Percentiles rank a stretch among this genome's conserved stretches.
These are phyloP conservation scores for Clitopilus passeckerianus DNA, from an alignment of 768 basidiomycete species.

Conservation along the genomic window DNA sequence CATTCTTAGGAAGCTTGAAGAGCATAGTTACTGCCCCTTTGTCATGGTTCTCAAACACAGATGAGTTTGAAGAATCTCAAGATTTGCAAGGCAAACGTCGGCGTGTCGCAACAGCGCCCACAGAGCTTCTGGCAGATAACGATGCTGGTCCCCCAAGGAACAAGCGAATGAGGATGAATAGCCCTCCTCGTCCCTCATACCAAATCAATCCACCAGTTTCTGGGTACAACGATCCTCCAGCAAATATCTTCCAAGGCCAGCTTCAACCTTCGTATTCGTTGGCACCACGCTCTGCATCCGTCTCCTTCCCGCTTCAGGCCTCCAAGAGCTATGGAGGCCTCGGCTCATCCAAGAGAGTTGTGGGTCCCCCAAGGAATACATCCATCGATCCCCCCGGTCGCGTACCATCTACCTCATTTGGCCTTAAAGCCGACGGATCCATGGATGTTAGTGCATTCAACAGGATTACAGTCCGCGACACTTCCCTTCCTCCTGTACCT, in stretches of 20 bases:
- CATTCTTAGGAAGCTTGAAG: slow-evolving; percentile 60
- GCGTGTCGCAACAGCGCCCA: slow-evolving; percentile 28
- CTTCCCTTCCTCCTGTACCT: slow-evolving; percentile 41
- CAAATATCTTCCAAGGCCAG: slow-evolving; percentile 18
- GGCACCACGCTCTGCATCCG: neutral
- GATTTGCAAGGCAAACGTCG: slow-evolving; percentile 54
- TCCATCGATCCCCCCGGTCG: slow-evolving; percentile 61
- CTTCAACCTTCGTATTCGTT: neutral
- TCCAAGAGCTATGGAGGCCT: neutral
- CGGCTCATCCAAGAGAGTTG: neutral
- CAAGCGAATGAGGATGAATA: slow-evolving; percentile 52
- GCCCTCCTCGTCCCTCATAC: slow-evolving; percentile 36
- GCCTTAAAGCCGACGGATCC: slow-evolving; percentile 39
- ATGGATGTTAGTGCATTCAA: slow-evolving; percentile 26
- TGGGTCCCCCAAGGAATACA: slow-evolving; percentile 46
- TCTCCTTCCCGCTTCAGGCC: neutral
- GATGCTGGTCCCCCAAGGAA: slow-evolving; percentile 26
- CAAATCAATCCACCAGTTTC: slow-evolving; percentile 16
- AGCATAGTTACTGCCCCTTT: slow-evolving; percentile 63
- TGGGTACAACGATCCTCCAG: slow-evolving; percentile 47
- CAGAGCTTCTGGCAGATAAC: slow-evolving; percentile 25
- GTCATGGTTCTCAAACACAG: slow-evolving; percentile 48
- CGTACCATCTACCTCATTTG: slow-evolving; percentile 32
- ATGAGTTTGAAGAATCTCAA: slow-evolving; percentile 43
- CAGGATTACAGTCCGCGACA: slow-evolving; percentile 28